Evolutionary conservation across 2,329 filamentous ascomycete genomes (phyloP).

Genomic region (Drechslerella stenobrocha): DNA sequence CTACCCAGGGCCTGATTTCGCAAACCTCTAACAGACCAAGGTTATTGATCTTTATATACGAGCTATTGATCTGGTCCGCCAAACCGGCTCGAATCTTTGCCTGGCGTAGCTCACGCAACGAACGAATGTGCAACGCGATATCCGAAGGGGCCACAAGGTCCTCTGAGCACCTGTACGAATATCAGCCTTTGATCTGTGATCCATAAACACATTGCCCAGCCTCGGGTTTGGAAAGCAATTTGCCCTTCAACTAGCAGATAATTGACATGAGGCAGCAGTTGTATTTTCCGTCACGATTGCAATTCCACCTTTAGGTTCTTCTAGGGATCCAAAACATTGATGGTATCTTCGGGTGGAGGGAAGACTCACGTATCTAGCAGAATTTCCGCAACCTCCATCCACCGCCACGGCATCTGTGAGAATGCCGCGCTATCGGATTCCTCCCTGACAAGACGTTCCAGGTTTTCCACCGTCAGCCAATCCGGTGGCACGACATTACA

Average conservation of each 20-base stretch:
- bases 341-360: conserved; percentile 67
- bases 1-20: conserved; percentile 80
- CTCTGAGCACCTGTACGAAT: conserved; percentile 20
- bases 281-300: no score
- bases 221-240: no score
- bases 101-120: conserved; percentile 82
- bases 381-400: conserved; percentile 87
- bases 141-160: conserved; percentile 33
- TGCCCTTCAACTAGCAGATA: no score
- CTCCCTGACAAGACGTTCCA: conserved; percentile 75
- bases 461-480: conserved; percentile 78
- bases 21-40: conserved; percentile 92
- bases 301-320: no score
- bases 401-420: conserved; percentile 87
- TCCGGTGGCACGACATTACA: conserved; percentile 89
- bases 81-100: conserved; percentile 82
- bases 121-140: conserved; percentile 58
- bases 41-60: conserved; percentile 63
- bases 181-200: no score
- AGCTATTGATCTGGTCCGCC: conserved; percentile 60
- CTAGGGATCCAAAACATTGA: conserved; percentile 70
- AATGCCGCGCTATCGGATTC: conserved; percentile 77
- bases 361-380: conserved; percentile 71
- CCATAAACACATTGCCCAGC: no score
- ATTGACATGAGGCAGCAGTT: no score